Conservation (phyloP, 305 asterid species). For the Fraxinus floribunda region DNA sequence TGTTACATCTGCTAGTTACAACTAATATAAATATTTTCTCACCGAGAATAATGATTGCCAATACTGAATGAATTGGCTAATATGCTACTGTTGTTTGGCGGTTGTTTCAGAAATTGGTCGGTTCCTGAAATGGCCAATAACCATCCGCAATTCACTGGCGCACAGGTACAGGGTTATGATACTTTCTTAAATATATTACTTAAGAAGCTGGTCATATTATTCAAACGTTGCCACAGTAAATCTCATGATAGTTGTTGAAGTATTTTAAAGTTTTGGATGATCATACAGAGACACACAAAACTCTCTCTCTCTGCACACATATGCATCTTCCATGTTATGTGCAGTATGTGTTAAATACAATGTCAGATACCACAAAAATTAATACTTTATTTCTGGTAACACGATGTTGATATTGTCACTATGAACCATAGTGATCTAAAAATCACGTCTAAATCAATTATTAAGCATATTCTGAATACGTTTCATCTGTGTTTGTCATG, state of each 20-base stretch:
- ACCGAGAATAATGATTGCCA: not conserved
- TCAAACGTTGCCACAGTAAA: not conserved
- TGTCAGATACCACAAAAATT: not conserved
- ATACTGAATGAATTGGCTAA: not conserved
- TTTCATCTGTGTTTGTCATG: not conserved
- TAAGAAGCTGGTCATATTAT: constrained; percentile 4
- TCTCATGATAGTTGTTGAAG: not conserved
- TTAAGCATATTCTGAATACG: not conserved
- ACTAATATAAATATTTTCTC: not conserved
- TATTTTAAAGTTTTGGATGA: not conserved
- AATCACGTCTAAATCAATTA: not conserved
- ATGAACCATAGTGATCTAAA: not conserved
- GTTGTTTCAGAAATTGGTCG: constrained; percentile 39
- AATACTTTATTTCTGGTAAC: not conserved
- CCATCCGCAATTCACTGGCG: constrained; percentile 44
- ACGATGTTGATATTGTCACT: not conserved
- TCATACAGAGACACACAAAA: not conserved
- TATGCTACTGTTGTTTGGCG: constrained; percentile 8
- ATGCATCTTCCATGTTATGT: not conserved
- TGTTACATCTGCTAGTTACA: constrained; percentile 4
- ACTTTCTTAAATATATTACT: constrained; percentile 7
- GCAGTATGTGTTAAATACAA: not conserved
- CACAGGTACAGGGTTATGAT: constrained; percentile 38
- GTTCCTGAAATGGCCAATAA: constrained; percentile 49
- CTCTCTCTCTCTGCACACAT: not conserved